phyloP scores from a whole-genome alignment of 768 basidiomycete species.

The Lactarius vividus region DNA sequence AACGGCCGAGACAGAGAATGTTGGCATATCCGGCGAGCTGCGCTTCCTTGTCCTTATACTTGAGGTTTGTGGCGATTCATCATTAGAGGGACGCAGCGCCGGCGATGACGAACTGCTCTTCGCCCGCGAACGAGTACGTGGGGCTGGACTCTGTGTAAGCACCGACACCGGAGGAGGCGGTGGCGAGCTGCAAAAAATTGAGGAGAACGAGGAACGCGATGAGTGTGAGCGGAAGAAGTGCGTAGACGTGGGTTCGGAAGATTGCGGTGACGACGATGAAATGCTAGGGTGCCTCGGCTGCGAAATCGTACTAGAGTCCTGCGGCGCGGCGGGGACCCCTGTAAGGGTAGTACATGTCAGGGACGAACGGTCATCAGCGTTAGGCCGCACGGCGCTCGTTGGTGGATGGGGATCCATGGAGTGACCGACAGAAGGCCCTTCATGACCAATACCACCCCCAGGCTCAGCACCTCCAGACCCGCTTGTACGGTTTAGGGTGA shows the following conservation, averaged over 20 bases:
- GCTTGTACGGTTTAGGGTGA: background rate
- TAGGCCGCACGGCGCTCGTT: slow-evolving; percentile 30
- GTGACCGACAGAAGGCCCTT: slow-evolving; percentile 19
- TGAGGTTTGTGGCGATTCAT: slow-evolving; percentile 1
- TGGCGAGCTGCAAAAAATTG: slow-evolving; percentile 41
- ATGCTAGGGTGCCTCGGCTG: slow-evolving; percentile 41
- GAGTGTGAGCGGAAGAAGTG: slow-evolving; percentile 51
- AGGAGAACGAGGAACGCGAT: slow-evolving; percentile 55
- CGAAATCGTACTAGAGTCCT: background rate
- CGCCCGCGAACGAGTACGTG: slow-evolving; percentile 1
- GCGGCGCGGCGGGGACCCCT: slow-evolving; percentile 3
- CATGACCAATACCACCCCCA: background rate
- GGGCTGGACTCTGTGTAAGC: background rate
- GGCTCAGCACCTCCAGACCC: slow-evolving; percentile 8
- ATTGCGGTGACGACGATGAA: slow-evolving; percentile 62
- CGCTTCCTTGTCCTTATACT: slow-evolving; percentile 14
- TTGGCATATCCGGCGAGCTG: slow-evolving; percentile 47
- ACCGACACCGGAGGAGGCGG: background rate
- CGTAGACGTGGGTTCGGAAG: slow-evolving; percentile 51
- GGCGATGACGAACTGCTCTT: slow-evolving; percentile 9
- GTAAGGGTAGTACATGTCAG: slow-evolving; percentile 25
- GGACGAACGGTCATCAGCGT: slow-evolving; percentile 6
- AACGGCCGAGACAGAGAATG: slow-evolving; percentile 46
- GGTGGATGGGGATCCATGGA: slow-evolving; percentile 33
- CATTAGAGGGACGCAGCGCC: background rate